Conservation (phyloP, 495 filamentous ascomycete species). For the Aspergillus coremiiformis region DNA sequence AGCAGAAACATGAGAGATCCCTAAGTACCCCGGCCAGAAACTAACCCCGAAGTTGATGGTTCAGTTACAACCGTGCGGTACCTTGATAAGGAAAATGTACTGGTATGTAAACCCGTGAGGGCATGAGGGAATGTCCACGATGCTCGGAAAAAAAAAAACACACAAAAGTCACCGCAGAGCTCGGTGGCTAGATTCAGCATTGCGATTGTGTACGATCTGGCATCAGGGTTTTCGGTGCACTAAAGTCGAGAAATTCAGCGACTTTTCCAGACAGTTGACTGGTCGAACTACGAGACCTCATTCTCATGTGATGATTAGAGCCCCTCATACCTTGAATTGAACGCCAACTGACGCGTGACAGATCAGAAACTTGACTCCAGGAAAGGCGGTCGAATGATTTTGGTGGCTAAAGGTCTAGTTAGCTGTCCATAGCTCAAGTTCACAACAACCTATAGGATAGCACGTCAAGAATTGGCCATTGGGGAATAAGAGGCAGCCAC, state of each 20-base stretch:
- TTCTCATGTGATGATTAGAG: conserved; percentile 4
- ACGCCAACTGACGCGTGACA: conserved; percentile 31
- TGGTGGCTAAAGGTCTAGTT: neutral
- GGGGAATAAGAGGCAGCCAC: neutral
- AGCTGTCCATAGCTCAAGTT: neutral
- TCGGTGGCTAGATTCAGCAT: conserved; percentile 1
- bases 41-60: neutral
- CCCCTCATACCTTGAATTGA: conserved; percentile 4
- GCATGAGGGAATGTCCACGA: conserved; percentile 9
- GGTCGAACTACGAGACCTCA: conserved; percentile 10
- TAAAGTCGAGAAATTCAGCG: neutral
- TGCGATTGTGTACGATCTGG: neutral
- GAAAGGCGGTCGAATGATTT: neutral
- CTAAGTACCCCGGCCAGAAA: neutral
- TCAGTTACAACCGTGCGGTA: neutral
- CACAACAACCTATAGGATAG: neutral
- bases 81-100: neutral
- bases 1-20: neutral
- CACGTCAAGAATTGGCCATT: neutral
- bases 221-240: neutral
- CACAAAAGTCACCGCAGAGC: conserved; percentile 3
- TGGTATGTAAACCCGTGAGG: neutral
- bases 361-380: conserved; percentile 19
- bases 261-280: conserved; percentile 6
- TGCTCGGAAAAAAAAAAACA: conserved; percentile 15